A percentile compares a stretch with the other conserved stretches of the same genome.
Conservation (phyloP, 75 land plant genomes). For the Pinus taeda region DNA sequence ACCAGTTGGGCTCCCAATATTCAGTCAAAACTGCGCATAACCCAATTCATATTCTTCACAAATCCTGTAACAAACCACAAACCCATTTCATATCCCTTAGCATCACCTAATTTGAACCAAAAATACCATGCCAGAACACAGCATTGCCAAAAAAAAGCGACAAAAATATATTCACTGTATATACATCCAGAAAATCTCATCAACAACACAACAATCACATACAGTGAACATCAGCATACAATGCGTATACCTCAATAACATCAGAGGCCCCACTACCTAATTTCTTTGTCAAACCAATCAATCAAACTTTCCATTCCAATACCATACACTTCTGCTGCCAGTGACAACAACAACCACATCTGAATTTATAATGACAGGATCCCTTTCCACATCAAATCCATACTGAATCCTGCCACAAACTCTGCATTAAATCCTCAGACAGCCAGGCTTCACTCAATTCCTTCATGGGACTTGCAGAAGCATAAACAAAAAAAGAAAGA, state of each 20-base stretch:
- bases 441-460: not conserved
- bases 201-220: not conserved
- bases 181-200: not conserved
- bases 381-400: not conserved
- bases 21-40: not conserved
- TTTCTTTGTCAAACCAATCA: slow-evolving; percentile 5
- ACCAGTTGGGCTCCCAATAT: not conserved
- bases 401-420: not conserved
- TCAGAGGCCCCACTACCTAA: not conserved
- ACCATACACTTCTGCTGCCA: not conserved
- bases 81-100: not conserved
- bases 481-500: slow-evolving; percentile 1
- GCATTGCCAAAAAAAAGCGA: not conserved
- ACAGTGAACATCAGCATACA: not conserved
- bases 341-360: not conserved
- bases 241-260: not conserved
- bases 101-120: not conserved
- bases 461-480: no score
- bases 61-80: no score
- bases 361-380: not conserved
- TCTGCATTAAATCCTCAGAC: slow-evolving; percentile 1
- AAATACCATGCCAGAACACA: not conserved
- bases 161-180: not conserved
- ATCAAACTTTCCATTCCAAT: slow-evolving; percentile 6
- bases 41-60: not conserved